Percentiles rank a stretch among this genome's conserved stretches.
Conservation (phyloP, 306 rosid species). For the Quercus parvula region DNA sequence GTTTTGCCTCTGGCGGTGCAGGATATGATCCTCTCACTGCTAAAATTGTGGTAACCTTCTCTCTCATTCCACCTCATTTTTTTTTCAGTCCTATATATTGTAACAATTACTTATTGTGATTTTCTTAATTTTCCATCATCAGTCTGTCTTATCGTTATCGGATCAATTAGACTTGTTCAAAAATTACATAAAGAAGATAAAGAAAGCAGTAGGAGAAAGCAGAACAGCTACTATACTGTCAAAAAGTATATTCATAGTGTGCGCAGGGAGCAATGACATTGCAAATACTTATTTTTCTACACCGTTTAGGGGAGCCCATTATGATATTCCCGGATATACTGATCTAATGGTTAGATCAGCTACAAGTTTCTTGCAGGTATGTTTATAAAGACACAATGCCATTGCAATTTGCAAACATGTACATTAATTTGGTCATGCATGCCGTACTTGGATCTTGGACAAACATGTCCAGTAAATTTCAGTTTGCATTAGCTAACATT, state of each 20-base stretch:
- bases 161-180: slow-evolving; percentile 60
- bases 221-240: slow-evolving; percentile 30
- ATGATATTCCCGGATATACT: slow-evolving; percentile 49
- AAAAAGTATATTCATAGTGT: slow-evolving; percentile 49
- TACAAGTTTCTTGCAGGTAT: slow-evolving; percentile 47
- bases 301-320: slow-evolving; percentile 33
- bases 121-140: neutral
- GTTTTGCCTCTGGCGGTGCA: slow-evolving; percentile 65
- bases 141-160: slow-evolving; percentile 54
- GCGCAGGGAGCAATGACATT: slow-evolving; percentile 61
- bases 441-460: too few relatives aligned
- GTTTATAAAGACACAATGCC: neutral
- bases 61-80: too few relatives aligned
- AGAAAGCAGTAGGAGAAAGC: slow-evolving; percentile 38
- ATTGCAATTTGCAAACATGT: too few relatives aligned
- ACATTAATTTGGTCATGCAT: too few relatives aligned
- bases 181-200: slow-evolving; percentile 47
- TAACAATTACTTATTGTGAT: neutral
- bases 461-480: too few relatives aligned
- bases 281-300: slow-evolving; percentile 50
- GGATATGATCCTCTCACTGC: slow-evolving; percentile 84
- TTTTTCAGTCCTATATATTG: neutral
- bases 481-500: too few relatives aligned
- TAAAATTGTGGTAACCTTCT: slow-evolving; percentile 31
- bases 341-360: slow-evolving; percentile 53